phyloP scores from a whole-genome alignment of 441 rosid genomes.

The Pelargonium citronellum region DNA sequence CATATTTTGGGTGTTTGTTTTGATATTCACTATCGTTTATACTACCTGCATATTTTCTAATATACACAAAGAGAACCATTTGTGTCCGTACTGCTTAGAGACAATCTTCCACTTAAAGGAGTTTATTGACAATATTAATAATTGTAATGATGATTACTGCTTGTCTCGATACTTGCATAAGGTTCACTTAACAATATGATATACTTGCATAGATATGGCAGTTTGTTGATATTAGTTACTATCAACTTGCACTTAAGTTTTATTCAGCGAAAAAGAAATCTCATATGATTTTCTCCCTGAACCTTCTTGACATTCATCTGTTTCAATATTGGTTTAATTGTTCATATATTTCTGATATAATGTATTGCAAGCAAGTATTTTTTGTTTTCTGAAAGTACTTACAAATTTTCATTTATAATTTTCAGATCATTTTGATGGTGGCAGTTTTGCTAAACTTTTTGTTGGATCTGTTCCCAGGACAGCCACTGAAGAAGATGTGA shows the following conservation, averaged over 20 bases:
- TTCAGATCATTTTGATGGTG: conserved; percentile 50
- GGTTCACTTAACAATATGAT: background rate
- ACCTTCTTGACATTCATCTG: background rate
- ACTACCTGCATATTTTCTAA: background rate
- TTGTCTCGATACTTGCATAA: background rate
- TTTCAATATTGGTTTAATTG: background rate
- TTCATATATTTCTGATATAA: conserved; percentile 7
- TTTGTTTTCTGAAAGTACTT: background rate
- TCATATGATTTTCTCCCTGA: background rate
- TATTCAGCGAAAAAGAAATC: background rate
- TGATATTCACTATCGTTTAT: no score
- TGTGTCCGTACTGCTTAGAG: background rate
- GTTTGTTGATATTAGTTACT: background rate
- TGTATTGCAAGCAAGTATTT: background rate
- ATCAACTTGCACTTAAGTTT: no score
- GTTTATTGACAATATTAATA: background rate
- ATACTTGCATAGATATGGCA: background rate
- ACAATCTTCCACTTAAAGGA: background rate
- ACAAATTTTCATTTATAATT: conserved; percentile 17
- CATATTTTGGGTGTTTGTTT: no score
- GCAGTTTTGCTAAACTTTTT: conserved; percentile 80
- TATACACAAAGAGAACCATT: background rate
- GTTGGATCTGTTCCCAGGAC: conserved; percentile 98
- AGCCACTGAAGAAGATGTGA: conserved; percentile 80
- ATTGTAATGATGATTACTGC: background rate